Conservation (phyloP, 2,329 filamentous ascomycete genomes). For the Aureobasidium sp. region DNA sequence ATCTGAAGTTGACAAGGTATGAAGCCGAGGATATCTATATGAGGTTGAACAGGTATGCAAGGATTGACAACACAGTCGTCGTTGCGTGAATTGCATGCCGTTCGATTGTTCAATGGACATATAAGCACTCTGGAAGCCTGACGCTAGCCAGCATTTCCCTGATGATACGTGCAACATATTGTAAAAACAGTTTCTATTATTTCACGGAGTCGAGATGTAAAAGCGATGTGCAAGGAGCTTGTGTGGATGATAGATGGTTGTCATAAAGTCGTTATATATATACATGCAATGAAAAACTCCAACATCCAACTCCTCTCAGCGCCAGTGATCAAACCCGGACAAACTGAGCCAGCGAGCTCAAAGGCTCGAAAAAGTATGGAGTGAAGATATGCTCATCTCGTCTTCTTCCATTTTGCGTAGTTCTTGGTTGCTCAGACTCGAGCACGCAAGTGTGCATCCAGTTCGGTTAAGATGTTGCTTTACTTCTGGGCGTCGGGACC, state of each 20-base stretch:
- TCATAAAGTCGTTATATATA: slow-evolving; percentile 1
- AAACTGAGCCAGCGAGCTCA: neutral
- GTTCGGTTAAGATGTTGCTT: neutral
- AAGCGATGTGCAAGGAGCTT: too few relatives aligned
- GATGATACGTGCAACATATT: too few relatives aligned
- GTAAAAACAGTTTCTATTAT: too few relatives aligned
- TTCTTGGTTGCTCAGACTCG: neutral
- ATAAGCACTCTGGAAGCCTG: too few relatives aligned
- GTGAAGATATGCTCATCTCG: neutral
- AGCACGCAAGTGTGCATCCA: neutral
- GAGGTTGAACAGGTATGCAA: too few relatives aligned
- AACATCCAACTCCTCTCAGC: neutral
- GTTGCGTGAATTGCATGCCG: too few relatives aligned
- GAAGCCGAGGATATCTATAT: too few relatives aligned
- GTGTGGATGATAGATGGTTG: neutral
- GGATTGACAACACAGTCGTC: too few relatives aligned
- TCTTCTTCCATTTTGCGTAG: neutral
- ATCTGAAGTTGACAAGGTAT: too few relatives aligned
- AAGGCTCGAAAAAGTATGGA: neutral
- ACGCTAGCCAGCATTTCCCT: too few relatives aligned
- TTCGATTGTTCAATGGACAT: too few relatives aligned
- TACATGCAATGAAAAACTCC: neutral
- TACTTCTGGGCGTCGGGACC: slow-evolving; percentile 1
- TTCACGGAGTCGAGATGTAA: too few relatives aligned
- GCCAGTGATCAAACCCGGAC: neutral